Evolutionary conservation across 306 rosid genomes (phyloP).

Genomic region (Corylus heterophylla): DNA sequence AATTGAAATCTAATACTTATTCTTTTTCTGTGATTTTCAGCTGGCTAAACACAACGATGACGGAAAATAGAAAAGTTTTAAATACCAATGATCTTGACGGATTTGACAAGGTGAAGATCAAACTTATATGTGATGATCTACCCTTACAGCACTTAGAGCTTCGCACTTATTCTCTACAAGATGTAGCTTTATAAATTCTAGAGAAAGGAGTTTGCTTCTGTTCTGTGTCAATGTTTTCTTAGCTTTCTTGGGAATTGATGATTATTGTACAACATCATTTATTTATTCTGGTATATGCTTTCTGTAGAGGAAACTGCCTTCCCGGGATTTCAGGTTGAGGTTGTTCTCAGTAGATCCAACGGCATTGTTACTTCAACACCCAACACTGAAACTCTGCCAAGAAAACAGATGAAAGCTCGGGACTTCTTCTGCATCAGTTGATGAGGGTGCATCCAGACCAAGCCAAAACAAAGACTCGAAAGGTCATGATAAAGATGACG

Average conservation of each 20-base stretch:
- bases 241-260: conserved; percentile 9
- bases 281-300: conserved; percentile 15
- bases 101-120: conserved; percentile 76
- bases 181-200: conserved; percentile 2
- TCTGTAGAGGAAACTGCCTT: conserved; percentile 88
- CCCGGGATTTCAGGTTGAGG: conserved; percentile 96
- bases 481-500: conserved; percentile 69
- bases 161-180: background rate
- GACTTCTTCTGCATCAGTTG: conserved; percentile 43
- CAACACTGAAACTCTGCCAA: conserved; percentile 40
- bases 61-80: conserved; percentile 79
- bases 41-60: conserved; percentile 97
- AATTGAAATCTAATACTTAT: conserved; percentile 23
- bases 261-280: conserved; percentile 13
- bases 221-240: background rate
- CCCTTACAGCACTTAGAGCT: background rate
- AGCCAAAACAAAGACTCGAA: conserved; percentile 40
- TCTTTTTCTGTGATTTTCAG: conserved; percentile 40
- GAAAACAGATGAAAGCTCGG: conserved; percentile 72
- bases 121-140: background rate
- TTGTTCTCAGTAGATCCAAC: conserved; percentile 71
- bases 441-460: conserved; percentile 33
- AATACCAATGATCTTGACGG: conserved; percentile 80
- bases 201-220: conserved; percentile 10
- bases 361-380: conserved; percentile 42